Evolutionary conservation across 306 rosid genomes (phyloP), one percentile per base, ranked within the genome.

Genomic region (Pyrus communis): DNA sequence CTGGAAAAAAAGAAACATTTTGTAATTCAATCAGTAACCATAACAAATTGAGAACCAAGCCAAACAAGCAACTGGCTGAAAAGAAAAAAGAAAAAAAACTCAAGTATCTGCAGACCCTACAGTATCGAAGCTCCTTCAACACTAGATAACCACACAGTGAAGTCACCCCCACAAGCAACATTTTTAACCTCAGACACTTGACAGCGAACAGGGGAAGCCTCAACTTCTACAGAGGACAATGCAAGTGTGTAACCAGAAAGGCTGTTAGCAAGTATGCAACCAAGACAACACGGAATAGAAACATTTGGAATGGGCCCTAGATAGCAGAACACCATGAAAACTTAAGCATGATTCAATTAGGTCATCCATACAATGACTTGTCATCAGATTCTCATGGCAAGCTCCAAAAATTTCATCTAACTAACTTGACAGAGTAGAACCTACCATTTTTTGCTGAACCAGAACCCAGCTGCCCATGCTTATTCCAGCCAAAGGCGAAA

Each of bases 401-500:
- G 42, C 19, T 42, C 67, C 64, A 3, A 5, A 59, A 67, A 45
- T 59, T 27, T 17, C 54, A 62, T 19, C 31, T 17, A 70, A 80
- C 75, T 22, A 67, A 38, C 70, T 77, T 28, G n/a, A 15, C 40
- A 55, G 60, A 45, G 35, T 66, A 67, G 28, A 68, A 78, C 85
- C 76, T 82, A 95, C 99, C 97, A 92, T 87, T 90, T 85, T 63
- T 87, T 1, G 11, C 82, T 28, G 97, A 89, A 69, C 97, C 99
- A 0, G 96, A 84, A 78, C 97, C 99, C 75, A 95, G 86, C 81
- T 95, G 99, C 59, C 99, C 99, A 31, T 95, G 99, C 81, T 95
- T 95, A 85, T 95, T 95, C 97, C 97, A 92, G 46, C 99, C 99
- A 77, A 95, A 95, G n/a, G 97, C 83, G 15, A 95, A 85, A 65